phyloP scores from a whole-genome alignment of 176 grass and related monocot species.

The Aegilops sharonensis region DNA sequence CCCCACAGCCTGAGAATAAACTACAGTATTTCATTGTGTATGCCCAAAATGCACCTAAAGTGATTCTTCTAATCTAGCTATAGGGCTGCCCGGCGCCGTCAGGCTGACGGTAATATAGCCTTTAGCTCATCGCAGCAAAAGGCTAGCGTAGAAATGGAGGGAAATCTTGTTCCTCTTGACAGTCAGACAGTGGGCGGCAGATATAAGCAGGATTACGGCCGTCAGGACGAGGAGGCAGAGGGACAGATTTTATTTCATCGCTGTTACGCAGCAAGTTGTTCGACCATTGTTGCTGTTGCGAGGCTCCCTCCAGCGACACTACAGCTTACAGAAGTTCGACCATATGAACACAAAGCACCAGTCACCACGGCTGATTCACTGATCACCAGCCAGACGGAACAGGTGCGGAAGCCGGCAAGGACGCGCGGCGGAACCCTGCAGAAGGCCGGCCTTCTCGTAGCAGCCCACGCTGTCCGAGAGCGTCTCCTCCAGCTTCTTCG shows the following conservation, averaged over 20 bases:
- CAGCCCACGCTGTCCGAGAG: constrained; percentile 30
- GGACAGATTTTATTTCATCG: too few relatives aligned
- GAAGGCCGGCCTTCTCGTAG: constrained; percentile 26
- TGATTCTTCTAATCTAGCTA: constrained; percentile 25
- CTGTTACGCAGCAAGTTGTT: too few relatives aligned
- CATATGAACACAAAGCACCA: background rate
- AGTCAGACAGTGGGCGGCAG: too few relatives aligned
- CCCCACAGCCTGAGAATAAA: background rate
- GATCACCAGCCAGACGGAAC: constrained; percentile 4
- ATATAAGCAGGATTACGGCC: too few relatives aligned
- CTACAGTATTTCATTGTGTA: background rate
- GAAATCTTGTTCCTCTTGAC: constrained; percentile 27
- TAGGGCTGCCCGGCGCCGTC: background rate
- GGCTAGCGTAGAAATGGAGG: constrained; percentile 57
- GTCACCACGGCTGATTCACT: background rate
- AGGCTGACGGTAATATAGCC: constrained; percentile 43
- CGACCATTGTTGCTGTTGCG: background rate
- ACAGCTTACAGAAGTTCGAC: background rate
- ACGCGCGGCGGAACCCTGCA: background rate
- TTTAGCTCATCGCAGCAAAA: constrained; percentile 49
- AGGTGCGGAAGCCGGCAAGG: constrained; percentile 28
- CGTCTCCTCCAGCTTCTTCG: constrained; percentile 35
- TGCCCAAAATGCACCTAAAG: background rate
- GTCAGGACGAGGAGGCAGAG: too few relatives aligned
- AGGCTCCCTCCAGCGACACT: background rate